Evolutionary conservation across 2,329 filamentous ascomycete genomes (phyloP), one percentile per base, ranked within the genome.

Genomic region (Ophiostoma sp.): DNA sequence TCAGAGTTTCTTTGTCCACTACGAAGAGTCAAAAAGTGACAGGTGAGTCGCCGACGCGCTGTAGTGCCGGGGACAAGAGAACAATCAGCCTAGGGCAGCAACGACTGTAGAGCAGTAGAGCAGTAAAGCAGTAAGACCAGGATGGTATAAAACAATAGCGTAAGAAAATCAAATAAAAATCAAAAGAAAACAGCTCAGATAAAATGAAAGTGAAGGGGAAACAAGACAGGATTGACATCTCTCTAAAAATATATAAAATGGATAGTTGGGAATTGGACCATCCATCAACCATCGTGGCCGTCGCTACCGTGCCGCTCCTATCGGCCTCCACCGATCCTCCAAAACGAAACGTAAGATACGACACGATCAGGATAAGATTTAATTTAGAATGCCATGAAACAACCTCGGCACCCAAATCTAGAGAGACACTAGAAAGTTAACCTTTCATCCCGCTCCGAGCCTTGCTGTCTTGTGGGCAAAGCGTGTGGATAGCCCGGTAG

Each of bases 401-500:
- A 27, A 4, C 8, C 52, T 57, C 52, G 13, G 27, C 52, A 57
- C 17, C n/a, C n/a, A 3, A 23, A 8, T 13, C 11, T 13, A 13
- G 23, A 27, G 15, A 8, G 7, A 27, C 23, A 57, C 8, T 7
- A 27, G 15, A 2, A 27, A 57, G 15, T 27, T 27, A n/a, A 48
- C 11, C 52, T 23, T 57, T 15, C 23, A 27, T 23, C 52, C 52
- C 23, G 23, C 23, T 13, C 23, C 23, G 23, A 57, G 52, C 23
- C 52, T 27, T 20, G 44, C 20, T 48, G 20, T n/a, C 44, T n/a
- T 48, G 44, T 48, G 5, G 52, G 27, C 52, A 57, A 27, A 13
- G 52, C 13, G 66, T 31, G 41, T 36, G 54, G 67, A 23, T 62
- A 39, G 54, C 2, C 60, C 68, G 57, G 68, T 66, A 65, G 68